phyloP scores from a whole-genome alignment of 108 stramenopile species.

The Poteriospumella lacustris region DNA sequence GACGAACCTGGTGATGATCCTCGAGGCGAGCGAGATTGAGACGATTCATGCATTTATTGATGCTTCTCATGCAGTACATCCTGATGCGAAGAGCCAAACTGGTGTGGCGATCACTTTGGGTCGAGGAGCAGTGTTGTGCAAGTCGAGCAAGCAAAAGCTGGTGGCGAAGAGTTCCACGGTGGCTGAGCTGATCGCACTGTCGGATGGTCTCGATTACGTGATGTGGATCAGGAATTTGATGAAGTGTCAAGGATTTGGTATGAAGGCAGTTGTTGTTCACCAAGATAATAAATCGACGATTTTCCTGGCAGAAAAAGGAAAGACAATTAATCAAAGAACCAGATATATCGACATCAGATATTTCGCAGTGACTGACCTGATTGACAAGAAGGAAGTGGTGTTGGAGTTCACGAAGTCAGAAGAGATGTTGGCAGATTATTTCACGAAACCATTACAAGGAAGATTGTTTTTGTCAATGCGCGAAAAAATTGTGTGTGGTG shows the following conservation, averaged over 20 bases:
- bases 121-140: not conserved
- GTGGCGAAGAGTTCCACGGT: not conserved
- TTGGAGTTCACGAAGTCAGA: too few species aligned
- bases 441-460: too few species aligned
- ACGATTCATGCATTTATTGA: too few species aligned
- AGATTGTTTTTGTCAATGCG: too few species aligned
- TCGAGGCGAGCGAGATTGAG: too few species aligned
- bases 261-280: not conserved
- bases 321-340: too few species aligned
- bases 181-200: not conserved
- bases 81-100: not conserved
- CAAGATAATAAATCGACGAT: conserved; percentile 13
- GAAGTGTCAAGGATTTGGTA: not conserved
- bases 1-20: too few species aligned
- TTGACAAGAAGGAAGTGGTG: too few species aligned
- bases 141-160: not conserved
- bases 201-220: not conserved
- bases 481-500: too few species aligned
- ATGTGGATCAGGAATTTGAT: not conserved
- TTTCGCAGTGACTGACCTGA: too few species aligned
- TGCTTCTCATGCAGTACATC: not conserved
- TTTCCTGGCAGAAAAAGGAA: not conserved
- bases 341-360: too few species aligned
- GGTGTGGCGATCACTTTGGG: not conserved
- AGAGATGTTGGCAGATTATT: too few species aligned